Evolutionary conservation across 2,329 filamentous ascomycete species (phyloP), one percentile per base, ranked within the genome.

Genomic region (Neonectria coccinea): DNA sequence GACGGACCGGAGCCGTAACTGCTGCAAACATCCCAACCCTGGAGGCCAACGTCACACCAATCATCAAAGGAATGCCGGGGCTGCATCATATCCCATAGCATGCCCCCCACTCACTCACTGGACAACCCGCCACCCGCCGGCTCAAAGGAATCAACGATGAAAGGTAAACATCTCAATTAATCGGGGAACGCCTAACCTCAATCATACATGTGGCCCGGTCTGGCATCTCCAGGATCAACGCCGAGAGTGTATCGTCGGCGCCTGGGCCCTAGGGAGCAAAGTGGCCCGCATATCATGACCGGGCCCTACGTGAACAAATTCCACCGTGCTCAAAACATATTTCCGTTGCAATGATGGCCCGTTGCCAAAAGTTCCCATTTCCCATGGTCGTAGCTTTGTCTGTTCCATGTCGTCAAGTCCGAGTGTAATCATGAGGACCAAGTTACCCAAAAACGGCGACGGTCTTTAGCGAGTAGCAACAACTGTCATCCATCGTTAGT

Each of bases 131-230:
- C 45, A 53, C 57, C 48, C 52, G 48, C 53, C 14, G n/a, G 31
- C 31, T 11, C 20, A 31, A 50, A 5, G 47, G 27, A 44, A 25
- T 47, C 14, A 27, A 62, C 42, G 48, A 31, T 44, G 29, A 74
- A 74, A 72, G 70, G 70, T 70, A 72, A 68, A 70, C 67, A 76
- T 76, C 68, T 83, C 76, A 77, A 83, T 83, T 83, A 83, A 77
- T 81, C 74, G 79, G 77, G 72, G 76, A 83, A 83, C 80, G 80
- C 81, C 79, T 75, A 74, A 75, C 79, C 76, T 78, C 80, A 78
- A 79, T 81, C 80, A 81, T 83, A 84, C 79, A 82, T 80, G 68
- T 68, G 65, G 72, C 63, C 72, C 70, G 66, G 69, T 50, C 70
- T 67, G 55, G 69, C 65, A 50, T 71, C 59, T 66, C 62, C 59